Evolutionary conservation across 169 alveolate genomes (phyloP).

Genomic region (Eimeria maxima): DNA sequence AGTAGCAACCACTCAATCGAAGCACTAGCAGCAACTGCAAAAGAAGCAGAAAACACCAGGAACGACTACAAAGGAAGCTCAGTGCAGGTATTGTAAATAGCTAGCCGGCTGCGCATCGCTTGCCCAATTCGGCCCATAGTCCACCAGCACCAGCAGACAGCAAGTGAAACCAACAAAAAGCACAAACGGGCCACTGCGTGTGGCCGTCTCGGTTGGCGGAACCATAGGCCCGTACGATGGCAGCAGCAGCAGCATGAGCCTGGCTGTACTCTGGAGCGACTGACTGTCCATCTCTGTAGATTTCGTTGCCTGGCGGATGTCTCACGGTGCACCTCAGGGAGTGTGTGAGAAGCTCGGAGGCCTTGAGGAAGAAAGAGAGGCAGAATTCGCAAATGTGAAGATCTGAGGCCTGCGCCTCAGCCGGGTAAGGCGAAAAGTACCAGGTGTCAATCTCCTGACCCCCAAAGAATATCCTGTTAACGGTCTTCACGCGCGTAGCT

Average conservation of each 20-base stretch:
- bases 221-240: slow-evolving; percentile 64
- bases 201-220: neutral
- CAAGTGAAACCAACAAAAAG: neutral
- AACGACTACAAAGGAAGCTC: neutral
- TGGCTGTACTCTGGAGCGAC: neutral
- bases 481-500: slow-evolving; percentile 97
- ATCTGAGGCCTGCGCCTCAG: slow-evolving; percentile 95
- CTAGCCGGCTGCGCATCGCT: neutral
- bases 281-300: slow-evolving; percentile 88
- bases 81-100: no score
- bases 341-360: slow-evolving; percentile 94
- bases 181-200: neutral
- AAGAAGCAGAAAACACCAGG: neutral
- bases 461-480: slow-evolving; percentile 96
- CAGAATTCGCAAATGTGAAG: slow-evolving; percentile 98
- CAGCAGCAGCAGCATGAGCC: slow-evolving; percentile 84
- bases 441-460: slow-evolving; percentile 96
- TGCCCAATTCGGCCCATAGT: neutral
- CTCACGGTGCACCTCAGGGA: slow-evolving; percentile 91
- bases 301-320: slow-evolving; percentile 99
- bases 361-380: slow-evolving; percentile 91
- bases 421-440: slow-evolving; percentile 99
- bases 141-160: neutral
- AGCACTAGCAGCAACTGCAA: neutral
- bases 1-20: neutral